Base-by-base conservation (phyloP, 768 basidiomycete species). In the Russula compacta region DNA sequence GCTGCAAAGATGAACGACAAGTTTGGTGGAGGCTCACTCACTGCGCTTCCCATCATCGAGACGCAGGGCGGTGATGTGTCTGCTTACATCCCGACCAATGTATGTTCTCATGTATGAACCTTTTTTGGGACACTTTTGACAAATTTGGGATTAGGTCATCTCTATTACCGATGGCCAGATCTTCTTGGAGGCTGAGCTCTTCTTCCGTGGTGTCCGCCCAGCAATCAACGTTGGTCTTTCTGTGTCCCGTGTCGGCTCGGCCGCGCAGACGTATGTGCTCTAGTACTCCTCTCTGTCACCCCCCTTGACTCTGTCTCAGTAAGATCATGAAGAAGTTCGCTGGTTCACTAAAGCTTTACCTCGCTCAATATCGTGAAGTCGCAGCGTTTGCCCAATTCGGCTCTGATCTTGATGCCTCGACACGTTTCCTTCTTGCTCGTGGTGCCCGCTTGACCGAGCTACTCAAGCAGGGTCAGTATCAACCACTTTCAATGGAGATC, bases 301-400 rank as follows among this genome's bases (percentile, higher is more conserved):
- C 5, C 59, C 59, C 14, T 40, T 63, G 24, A 61, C 54, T 56
- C 42, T 60, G 47, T 44, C 56, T 56, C 65, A 90, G 87, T 68
- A 93, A 95, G 79, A 93, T 98, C 79, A 98, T 99, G 97, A 99
- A 98, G 89, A 95, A 98, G 81, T 98, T 98, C 70, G 97, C 97
- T 70, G 97, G 97, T 83, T 98, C 97, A 57, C 86, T 98, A 69
- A 98, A 98, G 81, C 85, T 99, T 50, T 99, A 99, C 85, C 92
- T 99, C 67, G 97, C 97, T 35, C 97, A 99, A 76, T 99, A 98
- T 82, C 95, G 97, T 88, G 97, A 99, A 83, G 97, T 99, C 68
- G 97, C 97, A 67, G 94, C 94, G 67, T 97, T 95, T 73, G 94
- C 95, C 60, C 97, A 98, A 74, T 99, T 99, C 81, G 97, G 97